Evolutionary conservation across 192 early-diverging fungal genomes (phyloP).

Genomic region (Haplosporangium gracile): DNA sequence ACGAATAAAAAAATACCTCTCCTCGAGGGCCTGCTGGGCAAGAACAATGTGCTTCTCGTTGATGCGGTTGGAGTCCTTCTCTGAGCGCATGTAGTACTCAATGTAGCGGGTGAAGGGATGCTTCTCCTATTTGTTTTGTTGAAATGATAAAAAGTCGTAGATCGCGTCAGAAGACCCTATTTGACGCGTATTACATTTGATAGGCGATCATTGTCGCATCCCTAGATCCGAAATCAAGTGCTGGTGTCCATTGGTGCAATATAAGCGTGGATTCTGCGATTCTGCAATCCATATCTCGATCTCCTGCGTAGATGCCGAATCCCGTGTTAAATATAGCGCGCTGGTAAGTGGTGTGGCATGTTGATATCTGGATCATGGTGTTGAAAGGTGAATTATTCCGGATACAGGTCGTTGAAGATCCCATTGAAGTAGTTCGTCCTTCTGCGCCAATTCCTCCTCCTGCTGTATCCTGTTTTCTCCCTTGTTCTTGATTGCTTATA

Average conservation of each 20-base stretch:
- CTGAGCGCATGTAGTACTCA: slow-evolving; percentile 58
- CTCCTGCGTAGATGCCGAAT: not conserved
- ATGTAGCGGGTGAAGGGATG: slow-evolving; percentile 57
- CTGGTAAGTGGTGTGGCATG: not conserved
- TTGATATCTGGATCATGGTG: not conserved
- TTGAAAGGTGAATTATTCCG: not conserved
- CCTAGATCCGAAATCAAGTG: not conserved
- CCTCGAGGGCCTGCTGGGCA: slow-evolving; percentile 33
- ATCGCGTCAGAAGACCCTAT: not conserved
- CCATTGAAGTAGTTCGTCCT: not conserved
- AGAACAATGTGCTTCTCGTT: slow-evolving; percentile 48
- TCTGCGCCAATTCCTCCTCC: not conserved
- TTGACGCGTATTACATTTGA: not conserved
- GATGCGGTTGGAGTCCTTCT: slow-evolving; percentile 50
- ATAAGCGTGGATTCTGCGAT: not conserved
- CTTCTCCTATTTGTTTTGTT: slow-evolving; percentile 33
- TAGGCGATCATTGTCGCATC: not conserved
- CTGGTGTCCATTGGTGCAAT: not conserved
- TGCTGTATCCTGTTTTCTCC: not conserved
- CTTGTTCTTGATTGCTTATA: not conserved
- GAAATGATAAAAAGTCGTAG: not conserved
- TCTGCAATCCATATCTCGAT: not conserved
- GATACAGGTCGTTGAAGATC: not conserved
- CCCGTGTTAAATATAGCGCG: not conserved
- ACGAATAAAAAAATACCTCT: slow-evolving; percentile 18